Evolutionary conservation across 352 stramenopile genomes (phyloP), one percentile per base, ranked within the genome.

Genomic region (Phytopythium mirpurense): DNA sequence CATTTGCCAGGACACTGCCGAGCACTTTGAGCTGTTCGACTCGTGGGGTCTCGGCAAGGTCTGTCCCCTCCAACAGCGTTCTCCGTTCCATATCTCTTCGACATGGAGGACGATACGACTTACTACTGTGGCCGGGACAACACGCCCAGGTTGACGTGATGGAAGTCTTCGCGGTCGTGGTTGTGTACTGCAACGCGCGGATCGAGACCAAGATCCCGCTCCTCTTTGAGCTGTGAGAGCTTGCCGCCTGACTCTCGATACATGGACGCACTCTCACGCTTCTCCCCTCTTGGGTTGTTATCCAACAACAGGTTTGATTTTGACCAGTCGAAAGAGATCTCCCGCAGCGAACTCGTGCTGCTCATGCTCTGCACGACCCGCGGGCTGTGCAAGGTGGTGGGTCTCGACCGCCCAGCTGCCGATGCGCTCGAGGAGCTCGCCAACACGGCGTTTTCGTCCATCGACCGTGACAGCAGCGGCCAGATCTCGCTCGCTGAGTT

Each of bases 61-160:
- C 16, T 0, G 47, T n/a, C 7, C 2, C 8, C 14, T 9, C 11
- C 14, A 19, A 7, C n/a, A 44, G 10, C 38, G 1, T 18, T 26
- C 5, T n/a, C n/a, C n/a, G n/a, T 2, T 42, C 9, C 11, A 36
- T 36, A 11, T 15, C 14, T 49, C 27, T 45, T 31, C 9, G 5
- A 21, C n/a, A n/a, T n/a, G n/a, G n/a, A n/a, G n/a, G n/a, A n/a
- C n/a, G n/a, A n/a, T n/a, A n/a, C n/a, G n/a, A n/a, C n/a, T n/a
- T n/a, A n/a, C n/a, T n/a, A n/a, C n/a, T n/a, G n/a, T n/a, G n/a
- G n/a, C n/a, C n/a, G n/a, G n/a, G n/a, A n/a, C n/a, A n/a, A n/a
- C n/a, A n/a, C n/a, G n/a, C n/a, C n/a, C 36, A 88, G 73, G 75
- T 91, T 24, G 81, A 89, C 26, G 76, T 75, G 57, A 75, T 87